Conservation (phyloP, 2,329 filamentous ascomycete genomes). For the Xylaria arbuscula region DNA sequence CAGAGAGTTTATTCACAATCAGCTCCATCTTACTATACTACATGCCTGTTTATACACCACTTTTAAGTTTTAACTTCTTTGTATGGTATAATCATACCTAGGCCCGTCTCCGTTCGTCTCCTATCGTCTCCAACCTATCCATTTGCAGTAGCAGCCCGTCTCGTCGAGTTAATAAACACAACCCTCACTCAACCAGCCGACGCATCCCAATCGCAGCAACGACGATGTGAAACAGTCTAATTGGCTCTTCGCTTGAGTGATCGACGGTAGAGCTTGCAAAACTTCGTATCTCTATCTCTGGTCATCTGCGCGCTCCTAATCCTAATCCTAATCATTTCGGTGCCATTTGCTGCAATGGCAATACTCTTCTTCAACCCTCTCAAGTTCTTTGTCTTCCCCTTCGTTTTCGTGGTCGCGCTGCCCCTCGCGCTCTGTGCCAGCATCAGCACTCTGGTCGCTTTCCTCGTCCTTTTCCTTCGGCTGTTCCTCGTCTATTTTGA, state of each 20-base stretch:
- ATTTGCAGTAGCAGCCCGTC: conserved; percentile 5
- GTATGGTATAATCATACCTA: background rate
- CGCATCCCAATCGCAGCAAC: conserved; percentile 30
- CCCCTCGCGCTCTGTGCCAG: conserved; percentile 72
- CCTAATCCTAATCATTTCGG: conserved; percentile 13
- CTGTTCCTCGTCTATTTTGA: conserved; percentile 72
- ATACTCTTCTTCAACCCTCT: conserved; percentile 67
- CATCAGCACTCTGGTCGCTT: conserved; percentile 71
- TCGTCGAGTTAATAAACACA: background rate
- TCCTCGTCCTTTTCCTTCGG: conserved; percentile 69
- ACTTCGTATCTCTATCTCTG: conserved; percentile 21
- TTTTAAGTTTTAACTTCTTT: conserved; percentile 11
- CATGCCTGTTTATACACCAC: conserved; percentile 4
- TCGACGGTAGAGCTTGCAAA: conserved; percentile 27
- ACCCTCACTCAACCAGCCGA: background rate
- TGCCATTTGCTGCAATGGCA: conserved; percentile 53
- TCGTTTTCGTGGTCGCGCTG: conserved; percentile 70
- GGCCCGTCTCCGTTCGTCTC: background rate
- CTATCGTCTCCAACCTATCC: background rate
- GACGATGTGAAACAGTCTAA: conserved; percentile 43
- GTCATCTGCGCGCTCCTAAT: conserved; percentile 18
- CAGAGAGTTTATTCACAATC: conserved; percentile 16
- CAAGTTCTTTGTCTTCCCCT: conserved; percentile 68
- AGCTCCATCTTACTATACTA: conserved; percentile 12
- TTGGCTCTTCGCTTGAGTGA: conserved; percentile 15